phyloP scores from a whole-genome alignment of 805 yeast genomes.

The Ogataea siamensis region DNA sequence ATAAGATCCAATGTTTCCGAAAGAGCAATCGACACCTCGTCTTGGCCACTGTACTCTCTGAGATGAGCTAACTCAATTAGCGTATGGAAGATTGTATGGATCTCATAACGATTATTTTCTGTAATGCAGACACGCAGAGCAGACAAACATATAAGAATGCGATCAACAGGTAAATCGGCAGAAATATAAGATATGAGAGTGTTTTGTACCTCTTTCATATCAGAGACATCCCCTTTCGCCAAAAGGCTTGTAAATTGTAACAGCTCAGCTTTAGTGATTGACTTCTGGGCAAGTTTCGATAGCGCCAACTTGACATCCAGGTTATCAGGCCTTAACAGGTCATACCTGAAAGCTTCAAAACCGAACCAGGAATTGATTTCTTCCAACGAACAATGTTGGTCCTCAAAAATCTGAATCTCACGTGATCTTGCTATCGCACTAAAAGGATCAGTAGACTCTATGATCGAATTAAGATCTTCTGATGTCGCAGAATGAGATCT shows the following conservation, averaged over 20 bases:
- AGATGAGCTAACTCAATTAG: slow-evolving; percentile 20
- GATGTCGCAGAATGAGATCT: slow-evolving; percentile 3
- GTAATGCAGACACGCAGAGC: slow-evolving; percentile 20
- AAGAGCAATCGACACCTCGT: slow-evolving; percentile 33
- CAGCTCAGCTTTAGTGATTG: slow-evolving; percentile 16
- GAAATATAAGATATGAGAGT: slow-evolving; percentile 14
- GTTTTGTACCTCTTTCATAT: slow-evolving; percentile 12
- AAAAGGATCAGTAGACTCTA: slow-evolving; percentile 28
- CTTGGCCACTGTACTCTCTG: no score
- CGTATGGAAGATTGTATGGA: slow-evolving; percentile 15
- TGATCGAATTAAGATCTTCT: slow-evolving; percentile 18
- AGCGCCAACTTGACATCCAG: no score
- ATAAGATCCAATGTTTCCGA: no score
- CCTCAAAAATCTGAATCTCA: slow-evolving; percentile 24
- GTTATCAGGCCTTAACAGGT: no score
- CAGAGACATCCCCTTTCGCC: slow-evolving; percentile 4
- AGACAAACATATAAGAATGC: slow-evolving; percentile 15
- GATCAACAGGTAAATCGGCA: slow-evolving; percentile 7
- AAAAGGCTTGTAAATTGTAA: slow-evolving; percentile 15
- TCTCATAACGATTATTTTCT: slow-evolving; percentile 5
- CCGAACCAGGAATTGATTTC: slow-evolving; percentile 22
- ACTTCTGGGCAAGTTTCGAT: slow-evolving; percentile 15
- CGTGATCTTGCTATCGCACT: slow-evolving; percentile 20
- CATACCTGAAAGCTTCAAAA: slow-evolving; percentile 21
- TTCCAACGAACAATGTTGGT: slow-evolving; percentile 12